Conservation (phyloP, 116 monocot genomes). For the Posidonia oceanica region DNA sequence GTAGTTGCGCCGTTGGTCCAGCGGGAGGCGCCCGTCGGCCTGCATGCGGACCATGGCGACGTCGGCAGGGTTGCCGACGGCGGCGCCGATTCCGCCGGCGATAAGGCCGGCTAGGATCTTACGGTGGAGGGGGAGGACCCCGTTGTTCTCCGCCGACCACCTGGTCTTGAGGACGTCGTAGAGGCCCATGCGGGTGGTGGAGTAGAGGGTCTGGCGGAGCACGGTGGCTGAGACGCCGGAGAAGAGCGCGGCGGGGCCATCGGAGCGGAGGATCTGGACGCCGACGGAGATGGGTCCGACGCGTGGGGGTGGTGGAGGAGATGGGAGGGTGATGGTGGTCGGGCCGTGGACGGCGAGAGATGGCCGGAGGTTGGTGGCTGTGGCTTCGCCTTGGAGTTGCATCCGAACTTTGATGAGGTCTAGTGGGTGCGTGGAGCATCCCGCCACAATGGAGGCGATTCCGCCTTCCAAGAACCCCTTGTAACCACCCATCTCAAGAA, state of each 20-base stretch:
- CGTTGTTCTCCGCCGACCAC: conserved; percentile 28
- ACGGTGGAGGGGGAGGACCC: conserved; percentile 42
- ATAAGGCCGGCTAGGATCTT: conserved; percentile 77
- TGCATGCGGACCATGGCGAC: conserved; percentile 94
- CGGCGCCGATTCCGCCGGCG: conserved; percentile 72
- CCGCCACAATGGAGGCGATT: conserved; percentile 22
- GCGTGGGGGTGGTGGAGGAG: conserved; percentile 2
- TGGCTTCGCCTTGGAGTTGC: conserved; percentile 26
- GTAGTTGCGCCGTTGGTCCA: conserved; percentile 31
- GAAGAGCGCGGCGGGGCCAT: conserved; percentile 67
- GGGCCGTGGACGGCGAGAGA: conserved; percentile 11
- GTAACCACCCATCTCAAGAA: conserved; percentile 9
- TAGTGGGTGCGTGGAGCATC: conserved; percentile 31
- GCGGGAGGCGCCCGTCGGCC: conserved; percentile 43
- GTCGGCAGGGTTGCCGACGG: conserved; percentile 89
- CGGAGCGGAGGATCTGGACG: conserved; percentile 53
- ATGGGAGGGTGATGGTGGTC: conserved; percentile 1
- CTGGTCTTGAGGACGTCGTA: conserved; percentile 69
- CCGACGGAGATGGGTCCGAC: conserved; percentile 52
- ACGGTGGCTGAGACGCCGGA: conserved; percentile 88
- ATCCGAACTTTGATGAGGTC: conserved; percentile 31
- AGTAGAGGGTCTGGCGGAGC: conserved; percentile 80
- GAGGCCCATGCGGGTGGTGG: conserved; percentile 89
- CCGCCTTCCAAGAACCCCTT: conserved; percentile 28
- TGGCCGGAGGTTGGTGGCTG: conserved; percentile 5